phyloP scores from a whole-genome alignment of 345 rosid genomes.

The Luvunga scandens region DNA sequence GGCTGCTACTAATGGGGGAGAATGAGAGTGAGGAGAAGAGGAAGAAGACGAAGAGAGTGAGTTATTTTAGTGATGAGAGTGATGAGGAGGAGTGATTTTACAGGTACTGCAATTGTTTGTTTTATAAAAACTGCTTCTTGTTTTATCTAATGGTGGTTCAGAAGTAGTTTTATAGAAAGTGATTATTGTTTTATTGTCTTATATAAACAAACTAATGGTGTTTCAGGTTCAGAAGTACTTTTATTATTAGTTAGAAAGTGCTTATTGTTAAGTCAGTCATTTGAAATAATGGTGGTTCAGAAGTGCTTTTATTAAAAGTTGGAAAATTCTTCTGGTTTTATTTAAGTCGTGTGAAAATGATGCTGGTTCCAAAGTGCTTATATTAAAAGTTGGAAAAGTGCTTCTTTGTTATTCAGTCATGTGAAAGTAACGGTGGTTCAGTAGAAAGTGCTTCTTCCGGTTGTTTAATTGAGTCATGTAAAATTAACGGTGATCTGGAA shows the following conservation, averaged over 20 bases:
- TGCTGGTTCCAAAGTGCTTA: not conserved
- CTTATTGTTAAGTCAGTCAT: not conserved
- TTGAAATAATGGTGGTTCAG: not conserved
- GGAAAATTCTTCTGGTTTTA: not conserved
- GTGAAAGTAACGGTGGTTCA: not conserved
- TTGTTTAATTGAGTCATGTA: not conserved
- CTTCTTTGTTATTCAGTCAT: not conserved
- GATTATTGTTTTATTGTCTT: too few species aligned
- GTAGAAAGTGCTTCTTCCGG: not conserved
- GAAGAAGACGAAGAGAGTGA: slow-evolving; percentile 54
- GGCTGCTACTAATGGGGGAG: slow-evolving; percentile 50
- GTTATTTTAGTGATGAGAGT: slow-evolving; percentile 96
- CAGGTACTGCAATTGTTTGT: not conserved
- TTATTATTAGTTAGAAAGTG: not conserved
- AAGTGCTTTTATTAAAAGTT: not conserved
- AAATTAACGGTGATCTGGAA: not conserved
- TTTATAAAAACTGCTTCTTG: not conserved
- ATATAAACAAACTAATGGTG: not conserved
- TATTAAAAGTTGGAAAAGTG: not conserved
- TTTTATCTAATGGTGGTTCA: not conserved
- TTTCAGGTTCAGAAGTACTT: not conserved
- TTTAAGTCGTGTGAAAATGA: not conserved
- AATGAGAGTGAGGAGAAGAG: slow-evolving; percentile 39
- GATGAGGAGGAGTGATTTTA: slow-evolving; percentile 57
- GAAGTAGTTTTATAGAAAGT: not conserved